These are phyloP conservation scores for Wickerhamomyces chaumierensis DNA, from an alignment of 805 yeast genomes.

Conservation along the genomic window DNA sequence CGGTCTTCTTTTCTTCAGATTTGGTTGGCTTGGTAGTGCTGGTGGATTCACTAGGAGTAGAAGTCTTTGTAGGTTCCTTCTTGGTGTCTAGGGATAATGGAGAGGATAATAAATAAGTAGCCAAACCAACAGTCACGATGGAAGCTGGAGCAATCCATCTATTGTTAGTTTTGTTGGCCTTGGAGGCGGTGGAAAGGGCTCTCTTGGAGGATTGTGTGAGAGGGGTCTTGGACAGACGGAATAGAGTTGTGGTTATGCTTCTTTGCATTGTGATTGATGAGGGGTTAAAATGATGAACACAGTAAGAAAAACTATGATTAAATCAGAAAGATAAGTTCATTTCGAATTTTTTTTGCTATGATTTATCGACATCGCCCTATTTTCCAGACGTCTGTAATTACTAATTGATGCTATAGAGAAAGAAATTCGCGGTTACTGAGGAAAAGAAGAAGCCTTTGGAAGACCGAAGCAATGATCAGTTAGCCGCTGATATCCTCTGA, in stretches of 20 bases:
- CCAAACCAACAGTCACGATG: slow-evolving; percentile 9
- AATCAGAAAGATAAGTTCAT: no score
- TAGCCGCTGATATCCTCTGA: no score
- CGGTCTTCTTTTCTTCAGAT: neutral
- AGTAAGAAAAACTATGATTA: no score
- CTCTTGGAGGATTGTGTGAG: slow-evolving; percentile 5
- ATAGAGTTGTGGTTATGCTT: slow-evolving; percentile 2
- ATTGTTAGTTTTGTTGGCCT: slow-evolving; percentile 1
- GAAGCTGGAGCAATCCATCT: slow-evolving; percentile 13
- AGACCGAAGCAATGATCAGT: no score
- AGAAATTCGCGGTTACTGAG: no score
- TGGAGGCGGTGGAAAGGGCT: slow-evolving; percentile 6
- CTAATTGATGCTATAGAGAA: no score
- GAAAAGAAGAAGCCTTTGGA: no score
- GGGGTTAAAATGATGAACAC: no score
- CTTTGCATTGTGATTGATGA: slow-evolving; percentile 8
- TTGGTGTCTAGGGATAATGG: slow-evolving; percentile 13
- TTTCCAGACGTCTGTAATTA: no score
- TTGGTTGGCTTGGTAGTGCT: slow-evolving; percentile 1
- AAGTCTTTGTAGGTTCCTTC: slow-evolving; percentile 1
- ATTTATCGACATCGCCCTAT: no score
- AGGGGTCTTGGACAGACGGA: slow-evolving; percentile 2
- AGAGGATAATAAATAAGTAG: slow-evolving; percentile 8
- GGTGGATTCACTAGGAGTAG: slow-evolving; percentile 2
- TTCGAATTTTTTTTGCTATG: no score